Evolutionary conservation across 2,329 filamentous ascomycete genomes (phyloP).

Genomic region (Karstenula rhodostoma): DNA sequence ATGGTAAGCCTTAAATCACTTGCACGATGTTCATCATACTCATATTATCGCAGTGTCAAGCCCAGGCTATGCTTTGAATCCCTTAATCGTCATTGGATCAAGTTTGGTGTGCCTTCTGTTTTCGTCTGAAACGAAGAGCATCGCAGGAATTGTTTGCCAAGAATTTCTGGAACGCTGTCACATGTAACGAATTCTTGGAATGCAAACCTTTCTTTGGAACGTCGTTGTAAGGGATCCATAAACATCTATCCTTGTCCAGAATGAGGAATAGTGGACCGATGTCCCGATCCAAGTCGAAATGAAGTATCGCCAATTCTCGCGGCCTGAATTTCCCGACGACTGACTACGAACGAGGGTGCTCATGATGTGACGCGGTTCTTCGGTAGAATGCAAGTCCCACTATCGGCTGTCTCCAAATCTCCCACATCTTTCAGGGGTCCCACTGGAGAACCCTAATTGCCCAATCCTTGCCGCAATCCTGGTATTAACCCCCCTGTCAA

Average conservation of each 20-base stretch:
- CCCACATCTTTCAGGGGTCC: constrained; percentile 11
- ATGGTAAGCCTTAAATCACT: constrained; percentile 21
- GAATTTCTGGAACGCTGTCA: constrained; percentile 6
- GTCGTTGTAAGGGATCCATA: neutral
- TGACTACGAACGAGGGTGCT: neutral
- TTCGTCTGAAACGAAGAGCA: neutral
- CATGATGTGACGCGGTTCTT: constrained; percentile 5
- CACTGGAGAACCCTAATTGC: constrained; percentile 7
- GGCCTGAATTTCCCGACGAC: constrained; percentile 1
- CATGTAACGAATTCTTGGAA: constrained; percentile 6
- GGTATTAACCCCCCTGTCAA: constrained; percentile 8
- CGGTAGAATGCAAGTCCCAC: constrained; percentile 13
- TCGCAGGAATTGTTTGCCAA: constrained; percentile 5
- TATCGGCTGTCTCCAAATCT: constrained; percentile 1
- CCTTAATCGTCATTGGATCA: neutral
- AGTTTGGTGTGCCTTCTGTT: neutral
- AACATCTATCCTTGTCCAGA: neutral
- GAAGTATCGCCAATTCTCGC: neutral
- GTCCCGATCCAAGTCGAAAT: neutral
- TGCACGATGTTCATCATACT: neutral
- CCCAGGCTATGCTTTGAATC: constrained; percentile 11
- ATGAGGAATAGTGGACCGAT: neutral
- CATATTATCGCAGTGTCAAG: constrained; percentile 10
- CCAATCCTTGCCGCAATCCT: constrained; percentile 9
- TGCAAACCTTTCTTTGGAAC: neutral